Evolutionary conservation across 345 rosid genomes (phyloP).

Genomic region (Reutealis trisperma): DNA sequence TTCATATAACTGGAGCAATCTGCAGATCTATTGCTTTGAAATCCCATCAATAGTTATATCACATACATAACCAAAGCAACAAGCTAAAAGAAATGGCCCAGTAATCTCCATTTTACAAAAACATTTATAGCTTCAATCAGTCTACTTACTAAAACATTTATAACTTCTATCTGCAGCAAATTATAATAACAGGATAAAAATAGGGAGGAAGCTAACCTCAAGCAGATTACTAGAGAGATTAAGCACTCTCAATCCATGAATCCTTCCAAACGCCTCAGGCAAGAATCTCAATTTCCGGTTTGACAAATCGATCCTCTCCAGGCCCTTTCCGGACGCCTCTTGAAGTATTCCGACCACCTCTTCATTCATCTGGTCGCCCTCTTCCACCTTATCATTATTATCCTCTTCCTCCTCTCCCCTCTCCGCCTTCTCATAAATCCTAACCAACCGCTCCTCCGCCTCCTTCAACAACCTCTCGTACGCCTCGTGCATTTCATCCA

Average conservation of each 20-base stretch:
- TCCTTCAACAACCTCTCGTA: slow-evolving; percentile 78
- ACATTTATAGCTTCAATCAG: no score
- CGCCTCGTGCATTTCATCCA: slow-evolving; percentile 78
- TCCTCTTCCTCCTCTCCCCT: slow-evolving; percentile 21
- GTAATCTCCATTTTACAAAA: background rate
- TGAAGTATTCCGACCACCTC: slow-evolving; percentile 66
- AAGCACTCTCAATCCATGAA: slow-evolving; percentile 59
- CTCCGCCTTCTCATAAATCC: slow-evolving; percentile 65
- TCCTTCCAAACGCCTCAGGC: slow-evolving; percentile 85
- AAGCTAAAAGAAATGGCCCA: background rate
- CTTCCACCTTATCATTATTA: slow-evolving; percentile 27
- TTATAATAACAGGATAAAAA: background rate
- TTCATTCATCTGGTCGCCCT: slow-evolving; percentile 38
- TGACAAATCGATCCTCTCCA: slow-evolving; percentile 76
- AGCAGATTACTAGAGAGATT: slow-evolving; percentile 74
- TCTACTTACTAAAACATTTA: background rate
- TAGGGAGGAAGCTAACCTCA: slow-evolving; percentile 40
- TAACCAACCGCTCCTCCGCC: slow-evolving; percentile 70
- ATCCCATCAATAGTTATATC: background rate
- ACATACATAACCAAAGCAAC: background rate
- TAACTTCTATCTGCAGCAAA: background rate
- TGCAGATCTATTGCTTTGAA: background rate
- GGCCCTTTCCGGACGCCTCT: slow-evolving; percentile 48
- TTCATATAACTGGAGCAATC: background rate
- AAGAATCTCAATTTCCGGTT: slow-evolving; percentile 52